Percentiles rank a stretch among this genome's conserved stretches.
These are phyloP conservation scores for Hygrophila difformis DNA, from an alignment of 257 asterid genomes.

Conservation along the genomic window DNA sequence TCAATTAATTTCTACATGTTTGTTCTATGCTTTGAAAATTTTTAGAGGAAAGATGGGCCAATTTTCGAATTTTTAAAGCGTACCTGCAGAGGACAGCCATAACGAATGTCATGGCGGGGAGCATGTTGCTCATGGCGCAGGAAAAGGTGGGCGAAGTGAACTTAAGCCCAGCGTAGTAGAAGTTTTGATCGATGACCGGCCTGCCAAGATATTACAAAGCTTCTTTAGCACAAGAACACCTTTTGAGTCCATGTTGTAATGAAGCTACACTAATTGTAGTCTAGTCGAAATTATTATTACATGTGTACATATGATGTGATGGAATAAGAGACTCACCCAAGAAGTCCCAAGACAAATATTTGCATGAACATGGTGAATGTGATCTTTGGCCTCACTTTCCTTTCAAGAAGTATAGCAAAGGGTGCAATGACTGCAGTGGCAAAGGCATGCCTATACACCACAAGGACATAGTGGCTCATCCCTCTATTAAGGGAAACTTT, in stretches of 20 bases:
- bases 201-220: constrained; percentile 21
- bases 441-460: constrained; percentile 88
- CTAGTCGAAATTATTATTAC: not conserved
- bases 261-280: not conserved
- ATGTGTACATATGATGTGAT: not conserved
- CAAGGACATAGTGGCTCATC: constrained; percentile 90
- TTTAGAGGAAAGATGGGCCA: too few relatives aligned
- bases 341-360: constrained; percentile 76
- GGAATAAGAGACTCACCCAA: constrained; percentile 49
- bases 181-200: constrained; percentile 89
- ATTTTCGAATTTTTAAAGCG: too few relatives aligned
- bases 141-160: constrained; percentile 80
- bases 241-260: too few relatives aligned
- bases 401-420: constrained; percentile 72
- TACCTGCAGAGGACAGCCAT: constrained; percentile 79
- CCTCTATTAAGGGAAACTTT: constrained; percentile 86
- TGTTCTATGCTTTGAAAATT: too few relatives aligned
- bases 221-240: not conserved
- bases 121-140: constrained; percentile 93
- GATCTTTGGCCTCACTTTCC: constrained; percentile 91
- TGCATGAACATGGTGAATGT: constrained; percentile 74
- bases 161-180: constrained; percentile 78
- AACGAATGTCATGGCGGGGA: constrained; percentile 83
- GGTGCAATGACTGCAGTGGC: constrained; percentile 92
- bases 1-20: too few relatives aligned